Base-by-base conservation (phyloP, 257 asterid species). In the Linderniella brevidens region DNA sequence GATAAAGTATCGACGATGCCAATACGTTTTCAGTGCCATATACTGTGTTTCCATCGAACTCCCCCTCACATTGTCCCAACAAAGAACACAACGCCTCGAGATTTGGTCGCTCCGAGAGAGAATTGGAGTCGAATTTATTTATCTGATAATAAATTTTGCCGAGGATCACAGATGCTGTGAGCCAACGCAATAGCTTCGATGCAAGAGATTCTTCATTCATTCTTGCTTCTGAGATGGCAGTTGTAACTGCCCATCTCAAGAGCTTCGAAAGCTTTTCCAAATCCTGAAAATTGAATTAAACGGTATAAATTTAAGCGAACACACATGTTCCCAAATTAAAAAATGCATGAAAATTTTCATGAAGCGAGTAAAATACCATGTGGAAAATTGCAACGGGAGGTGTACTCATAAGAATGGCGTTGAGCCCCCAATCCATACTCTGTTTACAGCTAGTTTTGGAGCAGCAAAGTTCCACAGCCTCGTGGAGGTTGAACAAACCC, bases 181-280 rank as follows among this genome's bases (percentile, higher is more conserved):
- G 61, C 95, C 97, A 87, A 59, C 92, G 74, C 58, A 87, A 60
- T 56, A 87, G 95, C 69, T 83, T 83, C 48, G 81, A 57, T 50
- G 62, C 49, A 41, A 80, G 74, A 59, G 79, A 64, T 41, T 80
- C 86, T 56, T 70, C 73, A 14, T 59, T 50, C 49, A 50, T 59
- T 12, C 68, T 54, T 39, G 70, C 61, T n/a, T 80, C 67, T 54
- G 62, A 77, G 60, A 64, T 17, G 49, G 93, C 92, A 56, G 70
- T 67, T 38, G 77, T 61, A 48, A 77, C 67, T 13, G 95, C 81
- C 95, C 92, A 83, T 17, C 61, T 65, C 69, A 83, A 60, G 50
- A 87, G 78, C 54, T 70, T 80, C 18, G 16, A 42, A 64, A 83
- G 81, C 58, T 72, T 80, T 56, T 62, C 73, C 52, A 51, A 54